Base-by-base conservation (phyloP, 257 asterid genomes). In the Nicotiana tabacum region DNA sequence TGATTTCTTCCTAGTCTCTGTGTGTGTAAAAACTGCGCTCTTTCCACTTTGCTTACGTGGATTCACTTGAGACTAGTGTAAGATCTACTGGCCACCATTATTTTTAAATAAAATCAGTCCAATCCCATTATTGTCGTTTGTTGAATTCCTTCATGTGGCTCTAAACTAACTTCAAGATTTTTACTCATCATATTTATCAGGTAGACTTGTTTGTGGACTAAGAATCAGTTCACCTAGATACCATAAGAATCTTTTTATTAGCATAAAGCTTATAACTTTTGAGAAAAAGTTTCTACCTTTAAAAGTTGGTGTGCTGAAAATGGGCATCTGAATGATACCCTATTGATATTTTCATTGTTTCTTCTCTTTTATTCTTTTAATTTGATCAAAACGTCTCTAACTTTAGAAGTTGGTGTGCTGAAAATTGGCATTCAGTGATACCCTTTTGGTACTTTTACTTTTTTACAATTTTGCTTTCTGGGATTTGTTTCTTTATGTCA, bases 141-240 rank as follows among this genome's bases (percentile, higher is more conserved):
- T 43, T 70, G 60, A 70, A 43, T 43, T 43, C 79, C 56, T 5
- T 72, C 35, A 13, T 76, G 62, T 76, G 80, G 80, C 8, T 51
- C 16, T 76, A 27, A 51, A 48, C 2, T 51, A 1, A 76, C 18
- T 51, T 27, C 64, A 76, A 76, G 80, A 76, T 46, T 18, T n/a
- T 60, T 70, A 69, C 56, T 69, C 29, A 69, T 69, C 77, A 69
- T 16, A 72, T 15, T 74, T 27, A 74, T 74, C 80, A 74, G 80
- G 80, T 74, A 74, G 13, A 51, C 16, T 13, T 17, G 62, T 57
- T 16, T 57, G 24, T 57, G 62, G 62, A 16, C 62, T 57, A 17
- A 17, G 62, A 15, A 57, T 27, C 15, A 74, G 62, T 74, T 58
- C 78, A 51, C 62, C 27, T 18, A 74, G 15, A 74, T 74, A 72